These are phyloP conservation scores for Eucalyptus camaldulensis DNA, from an alignment of 345 rosid species.

Conservation along the genomic window DNA sequence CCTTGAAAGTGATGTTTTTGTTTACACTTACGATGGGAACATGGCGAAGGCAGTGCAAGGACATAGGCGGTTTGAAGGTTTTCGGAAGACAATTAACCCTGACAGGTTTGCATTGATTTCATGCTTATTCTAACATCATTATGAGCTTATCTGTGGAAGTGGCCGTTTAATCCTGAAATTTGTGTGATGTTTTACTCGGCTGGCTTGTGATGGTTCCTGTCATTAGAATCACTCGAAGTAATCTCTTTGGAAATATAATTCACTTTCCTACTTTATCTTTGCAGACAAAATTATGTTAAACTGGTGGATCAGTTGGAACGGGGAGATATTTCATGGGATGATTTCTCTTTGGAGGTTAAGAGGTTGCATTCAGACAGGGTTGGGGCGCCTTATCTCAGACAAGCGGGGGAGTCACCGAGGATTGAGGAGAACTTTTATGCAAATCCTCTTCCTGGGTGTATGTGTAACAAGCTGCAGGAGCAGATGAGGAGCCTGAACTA, in stretches of 20 bases:
- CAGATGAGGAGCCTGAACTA: not conserved
- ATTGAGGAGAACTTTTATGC: conserved; percentile 87
- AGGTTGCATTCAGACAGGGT: conserved; percentile 48
- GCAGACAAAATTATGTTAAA: conserved; percentile 58
- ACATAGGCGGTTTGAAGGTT: conserved; percentile 79
- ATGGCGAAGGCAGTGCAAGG: conserved; percentile 99
- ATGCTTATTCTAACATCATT: not conserved
- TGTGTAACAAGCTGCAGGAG: conserved; percentile 40
- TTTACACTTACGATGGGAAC: conserved; percentile 88
- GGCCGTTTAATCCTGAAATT: not conserved
- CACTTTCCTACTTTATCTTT: not conserved
- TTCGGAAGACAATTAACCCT: conserved; percentile 75
- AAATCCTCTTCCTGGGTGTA: conserved; percentile 83
- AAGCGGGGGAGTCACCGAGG: conserved; percentile 54
- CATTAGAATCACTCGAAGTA: not conserved
- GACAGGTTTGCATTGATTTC: conserved; percentile 33
- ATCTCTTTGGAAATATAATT: not conserved
- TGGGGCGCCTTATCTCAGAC: conserved; percentile 66
- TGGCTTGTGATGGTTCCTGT: not conserved
- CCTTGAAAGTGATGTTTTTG: conserved; percentile 86
- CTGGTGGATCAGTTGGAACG: conserved; percentile 64
- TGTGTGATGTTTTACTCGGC: not conserved
- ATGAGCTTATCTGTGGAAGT: not conserved
- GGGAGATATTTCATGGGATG: conserved; percentile 55
- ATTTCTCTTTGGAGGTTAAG: conserved; percentile 61